These are phyloP conservation scores for Plectranthus barbatus DNA, from an alignment of 257 asterid genomes.

Conservation along the genomic window DNA sequence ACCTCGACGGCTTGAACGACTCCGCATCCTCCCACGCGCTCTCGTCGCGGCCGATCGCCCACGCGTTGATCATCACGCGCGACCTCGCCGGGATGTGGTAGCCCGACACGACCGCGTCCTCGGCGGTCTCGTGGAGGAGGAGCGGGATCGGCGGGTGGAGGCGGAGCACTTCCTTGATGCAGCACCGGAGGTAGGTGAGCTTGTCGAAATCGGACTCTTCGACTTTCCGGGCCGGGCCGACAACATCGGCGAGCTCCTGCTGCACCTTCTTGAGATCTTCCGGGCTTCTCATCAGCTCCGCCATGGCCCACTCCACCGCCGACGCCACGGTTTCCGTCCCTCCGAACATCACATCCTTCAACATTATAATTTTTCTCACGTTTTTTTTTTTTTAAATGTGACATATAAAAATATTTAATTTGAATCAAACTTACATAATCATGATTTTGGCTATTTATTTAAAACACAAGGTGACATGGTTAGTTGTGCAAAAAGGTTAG, in stretches of 20 bases:
- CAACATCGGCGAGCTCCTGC: conserved; percentile 55
- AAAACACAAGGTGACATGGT: no score
- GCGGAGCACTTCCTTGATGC: conserved; percentile 70
- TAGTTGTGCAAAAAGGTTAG: no score
- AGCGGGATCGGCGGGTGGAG: no score
- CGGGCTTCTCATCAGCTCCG: conserved; percentile 75
- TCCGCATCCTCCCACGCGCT: conserved; percentile 71
- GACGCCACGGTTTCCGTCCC: conserved; percentile 93
- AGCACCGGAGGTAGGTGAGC: conserved; percentile 48
- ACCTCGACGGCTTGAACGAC: conserved; percentile 45
- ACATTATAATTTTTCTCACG: no score
- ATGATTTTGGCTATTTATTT: no score
- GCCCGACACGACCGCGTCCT: conserved; percentile 48
- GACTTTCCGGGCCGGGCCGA: conserved; percentile 58
- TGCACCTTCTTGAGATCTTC: conserved; percentile 59
- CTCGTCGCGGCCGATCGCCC: conserved; percentile 75
- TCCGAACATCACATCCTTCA: conserved; percentile 86
- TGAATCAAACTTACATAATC: no score
- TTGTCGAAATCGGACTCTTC: conserved; percentile 69
- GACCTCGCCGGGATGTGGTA: conserved; percentile 57
- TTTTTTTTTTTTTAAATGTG: no score
- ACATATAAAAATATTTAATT: no score
- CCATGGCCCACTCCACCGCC: conserved; percentile 89
- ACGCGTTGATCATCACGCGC: conserved; percentile 69
- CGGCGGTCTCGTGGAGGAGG: conserved; percentile 83